These are phyloP conservation scores for Pseudogymnoascus sp. DNA, from an alignment of 2,329 filamentous ascomycete species.

Conservation along the genomic window DNA sequence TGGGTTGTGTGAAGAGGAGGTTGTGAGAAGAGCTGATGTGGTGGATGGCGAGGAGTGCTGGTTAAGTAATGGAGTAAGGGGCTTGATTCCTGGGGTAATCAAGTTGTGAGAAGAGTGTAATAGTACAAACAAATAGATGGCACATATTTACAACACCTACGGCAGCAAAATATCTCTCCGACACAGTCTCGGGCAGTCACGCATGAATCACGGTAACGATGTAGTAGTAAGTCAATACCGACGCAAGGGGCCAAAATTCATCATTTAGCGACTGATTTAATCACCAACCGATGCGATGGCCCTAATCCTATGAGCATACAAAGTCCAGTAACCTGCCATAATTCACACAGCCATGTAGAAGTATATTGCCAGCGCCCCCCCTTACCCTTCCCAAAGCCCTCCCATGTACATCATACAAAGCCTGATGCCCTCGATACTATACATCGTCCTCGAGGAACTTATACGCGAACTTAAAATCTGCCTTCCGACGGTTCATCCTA, in stretches of 20 bases:
- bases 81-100: conserved; percentile 53
- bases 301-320: conserved; percentile 3
- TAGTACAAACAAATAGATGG: not conserved
- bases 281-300: not conserved
- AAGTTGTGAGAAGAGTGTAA: conserved; percentile 15
- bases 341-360: conserved; percentile 9
- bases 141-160: not conserved
- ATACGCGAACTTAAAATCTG: conserved; percentile 97
- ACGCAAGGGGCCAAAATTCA: conserved; percentile 1
- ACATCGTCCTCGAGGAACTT: conserved; percentile 96
- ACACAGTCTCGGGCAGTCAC: not conserved
- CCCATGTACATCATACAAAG: conserved; percentile 6
- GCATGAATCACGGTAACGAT: not conserved
- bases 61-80: conserved; percentile 81
- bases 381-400: not conserved
- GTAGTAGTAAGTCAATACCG: not conserved
- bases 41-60: conserved; percentile 71
- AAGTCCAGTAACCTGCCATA: conserved; percentile 6
- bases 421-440: conserved; percentile 58
- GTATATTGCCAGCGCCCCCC: conserved; percentile 3
- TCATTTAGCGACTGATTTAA: not conserved
- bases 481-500: conserved; percentile 98
- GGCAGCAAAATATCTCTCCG: no score
- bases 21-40: conserved; percentile 53
- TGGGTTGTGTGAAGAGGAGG: conserved; percentile 62